Evolutionary conservation across 2,329 filamentous ascomycete species (phyloP).

Genomic region (Monilinia fructigena): DNA sequence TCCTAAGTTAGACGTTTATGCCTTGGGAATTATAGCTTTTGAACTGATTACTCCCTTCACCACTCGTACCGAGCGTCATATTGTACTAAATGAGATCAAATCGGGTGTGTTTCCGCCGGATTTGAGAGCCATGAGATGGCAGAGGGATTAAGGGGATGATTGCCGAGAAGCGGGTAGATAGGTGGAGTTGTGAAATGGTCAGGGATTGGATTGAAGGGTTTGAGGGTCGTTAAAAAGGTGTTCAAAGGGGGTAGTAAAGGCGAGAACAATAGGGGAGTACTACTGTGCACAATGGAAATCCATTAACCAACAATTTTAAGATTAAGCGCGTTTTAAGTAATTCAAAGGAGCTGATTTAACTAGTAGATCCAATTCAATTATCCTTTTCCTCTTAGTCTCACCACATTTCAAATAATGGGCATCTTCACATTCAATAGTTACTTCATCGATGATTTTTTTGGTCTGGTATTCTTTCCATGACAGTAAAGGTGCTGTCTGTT

Average conservation of each 20-base stretch:
- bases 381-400: no score
- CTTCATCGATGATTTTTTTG: no score
- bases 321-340: neutral
- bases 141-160: conserved; percentile 34
- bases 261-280: neutral
- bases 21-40: conserved; percentile 60
- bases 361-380: neutral
- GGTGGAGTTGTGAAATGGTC: conserved; percentile 32
- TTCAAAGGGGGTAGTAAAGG: neutral
- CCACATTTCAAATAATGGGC: neutral
- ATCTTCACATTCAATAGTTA: neutral
- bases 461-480: no score
- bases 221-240: neutral
- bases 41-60: conserved; percentile 58
- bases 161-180: conserved; percentile 23
- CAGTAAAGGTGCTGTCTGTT: no score
- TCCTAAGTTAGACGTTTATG: conserved; percentile 60
- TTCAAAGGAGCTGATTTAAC: neutral
- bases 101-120: conserved; percentile 27
- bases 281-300: neutral
- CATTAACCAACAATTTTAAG: no score
- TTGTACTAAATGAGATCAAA: conserved; percentile 44
- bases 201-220: conserved; percentile 28
- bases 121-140: conserved; percentile 33
- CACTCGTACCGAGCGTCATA: conserved; percentile 49